Evolutionary conservation across 2,329 filamentous ascomycete genomes (phyloP).

Genomic region (Pseudocercospora vitis): DNA sequence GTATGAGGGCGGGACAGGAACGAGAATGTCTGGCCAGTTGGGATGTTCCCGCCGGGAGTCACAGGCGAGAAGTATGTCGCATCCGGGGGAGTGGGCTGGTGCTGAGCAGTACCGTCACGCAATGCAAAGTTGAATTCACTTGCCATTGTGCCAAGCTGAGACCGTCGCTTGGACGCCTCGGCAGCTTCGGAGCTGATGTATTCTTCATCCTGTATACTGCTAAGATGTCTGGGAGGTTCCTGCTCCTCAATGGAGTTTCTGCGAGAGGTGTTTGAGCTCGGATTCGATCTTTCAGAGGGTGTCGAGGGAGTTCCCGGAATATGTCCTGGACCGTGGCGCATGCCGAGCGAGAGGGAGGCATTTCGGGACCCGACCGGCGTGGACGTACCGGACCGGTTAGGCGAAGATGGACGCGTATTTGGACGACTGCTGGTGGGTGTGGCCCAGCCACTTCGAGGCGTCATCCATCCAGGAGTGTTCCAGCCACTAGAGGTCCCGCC

Average conservation of each 20-base stretch:
- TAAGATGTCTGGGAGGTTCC: constrained; percentile 21
- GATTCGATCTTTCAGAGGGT: constrained; percentile 13
- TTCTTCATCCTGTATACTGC: constrained; percentile 36
- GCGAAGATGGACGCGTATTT: constrained; percentile 36
- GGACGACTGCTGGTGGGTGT: constrained; percentile 35
- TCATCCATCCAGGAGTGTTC: constrained; percentile 42
- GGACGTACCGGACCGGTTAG: constrained; percentile 32
- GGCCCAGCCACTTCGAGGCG: constrained; percentile 45
- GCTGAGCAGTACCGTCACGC: constrained; percentile 30
- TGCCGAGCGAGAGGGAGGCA: constrained; percentile 32
- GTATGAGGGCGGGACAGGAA: constrained; percentile 34
- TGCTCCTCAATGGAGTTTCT: constrained; percentile 32
- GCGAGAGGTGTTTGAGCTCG: constrained; percentile 22
- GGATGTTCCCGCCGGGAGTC: constrained; percentile 26
- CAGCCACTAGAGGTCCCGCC: constrained; percentile 35
- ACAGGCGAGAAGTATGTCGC: constrained; percentile 26
- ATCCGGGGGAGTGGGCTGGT: constrained; percentile 19
- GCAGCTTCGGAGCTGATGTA: constrained; percentile 35
- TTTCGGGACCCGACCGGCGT: constrained; percentile 26
- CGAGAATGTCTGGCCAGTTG: constrained; percentile 27
- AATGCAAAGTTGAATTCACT: constrained; percentile 35
- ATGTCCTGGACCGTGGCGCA: constrained; percentile 36
- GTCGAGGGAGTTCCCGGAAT: constrained; percentile 22
- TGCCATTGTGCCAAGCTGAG: constrained; percentile 27
- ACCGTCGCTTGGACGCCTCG: constrained; percentile 35